These are phyloP conservation scores for Tuctoria greenei DNA, from an alignment of 176 grass and related monocot species.

Conservation along the genomic window DNA sequence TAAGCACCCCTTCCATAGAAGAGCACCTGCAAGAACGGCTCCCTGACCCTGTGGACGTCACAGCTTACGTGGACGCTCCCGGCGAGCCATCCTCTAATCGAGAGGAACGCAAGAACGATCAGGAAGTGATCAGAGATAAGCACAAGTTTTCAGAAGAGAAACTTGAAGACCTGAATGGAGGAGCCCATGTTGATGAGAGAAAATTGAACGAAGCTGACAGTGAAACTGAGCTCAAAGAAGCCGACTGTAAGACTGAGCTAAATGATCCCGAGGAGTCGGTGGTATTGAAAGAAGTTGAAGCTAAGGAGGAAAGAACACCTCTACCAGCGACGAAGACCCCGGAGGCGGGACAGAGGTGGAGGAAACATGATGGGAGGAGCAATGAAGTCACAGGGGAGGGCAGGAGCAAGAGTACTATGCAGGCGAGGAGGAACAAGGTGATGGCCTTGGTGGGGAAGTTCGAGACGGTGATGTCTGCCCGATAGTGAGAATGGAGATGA, in stretches of 20 bases:
- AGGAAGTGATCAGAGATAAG: background rate
- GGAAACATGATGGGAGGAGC: background rate
- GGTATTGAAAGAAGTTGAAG: slow-evolving; percentile 9
- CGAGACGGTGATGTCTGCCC: slow-evolving; percentile 51
- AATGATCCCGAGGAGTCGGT: slow-evolving; percentile 1
- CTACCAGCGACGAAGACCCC: background rate
- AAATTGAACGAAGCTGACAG: background rate
- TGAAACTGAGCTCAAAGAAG: background rate
- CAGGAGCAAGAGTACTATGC: slow-evolving; percentile 34
- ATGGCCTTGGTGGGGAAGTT: slow-evolving; percentile 65
- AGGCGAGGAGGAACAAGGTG: slow-evolving; percentile 56
- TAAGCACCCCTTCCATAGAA: slow-evolving; percentile 51
- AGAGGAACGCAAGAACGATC: slow-evolving; percentile 13
- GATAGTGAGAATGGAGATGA: slow-evolving; percentile 15
- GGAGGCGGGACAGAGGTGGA: slow-evolving; percentile 8
- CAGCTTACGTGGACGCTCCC: background rate
- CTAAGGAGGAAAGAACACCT: slow-evolving; percentile 23
- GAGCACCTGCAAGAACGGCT: slow-evolving; percentile 48
- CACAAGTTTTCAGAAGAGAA: background rate
- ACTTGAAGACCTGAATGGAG: background rate
- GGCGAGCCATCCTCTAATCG: background rate
- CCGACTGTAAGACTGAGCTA: background rate
- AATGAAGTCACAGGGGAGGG: slow-evolving; percentile 51
- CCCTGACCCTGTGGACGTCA: slow-evolving; percentile 37
- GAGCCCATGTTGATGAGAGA: background rate